phyloP scores from a whole-genome alignment of 75 land plant species.

The Pinus taeda region DNA sequence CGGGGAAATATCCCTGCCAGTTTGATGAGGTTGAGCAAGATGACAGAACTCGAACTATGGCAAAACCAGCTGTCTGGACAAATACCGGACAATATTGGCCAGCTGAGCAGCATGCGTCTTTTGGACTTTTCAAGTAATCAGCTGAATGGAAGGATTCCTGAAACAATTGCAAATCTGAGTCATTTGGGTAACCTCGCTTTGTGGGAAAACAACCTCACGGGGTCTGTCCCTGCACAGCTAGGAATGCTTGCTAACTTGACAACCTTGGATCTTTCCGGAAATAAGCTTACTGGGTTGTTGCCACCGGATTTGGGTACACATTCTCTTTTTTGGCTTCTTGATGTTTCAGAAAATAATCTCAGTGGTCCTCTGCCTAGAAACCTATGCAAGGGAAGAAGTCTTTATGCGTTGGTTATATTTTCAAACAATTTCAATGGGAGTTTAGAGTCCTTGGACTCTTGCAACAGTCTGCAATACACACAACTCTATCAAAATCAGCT shows the following conservation, averaged over 20 bases:
- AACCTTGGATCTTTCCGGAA: too few species aligned
- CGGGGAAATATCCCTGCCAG: too few species aligned
- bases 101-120: not conserved
- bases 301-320: slow-evolving; percentile 28
- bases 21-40: too few species aligned
- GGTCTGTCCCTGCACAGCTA: slow-evolving; percentile 19
- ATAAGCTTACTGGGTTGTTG: slow-evolving; percentile 17
- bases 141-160: not conserved
- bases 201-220: slow-evolving; percentile 7
- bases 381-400: not conserved
- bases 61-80: too few species aligned
- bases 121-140: not conserved
- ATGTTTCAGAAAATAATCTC: slow-evolving; percentile 9
- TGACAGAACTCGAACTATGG: too few species aligned
- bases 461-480: too few species aligned
- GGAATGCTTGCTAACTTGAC: slow-evolving; percentile 9
- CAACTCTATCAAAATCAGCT: too few species aligned
- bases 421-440: too few species aligned
- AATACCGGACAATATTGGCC: too few species aligned
- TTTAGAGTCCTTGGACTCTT: too few species aligned
- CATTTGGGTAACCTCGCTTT: slow-evolving; percentile 11
- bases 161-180: not conserved
- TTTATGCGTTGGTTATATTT: too few species aligned
- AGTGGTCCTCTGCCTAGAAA: slow-evolving; percentile 2
- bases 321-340: not conserved